These are phyloP conservation scores for Cryptococcus wingfieldii DNA, from an alignment of 1,284 basidiomycete species.

Conservation along the genomic window DNA sequence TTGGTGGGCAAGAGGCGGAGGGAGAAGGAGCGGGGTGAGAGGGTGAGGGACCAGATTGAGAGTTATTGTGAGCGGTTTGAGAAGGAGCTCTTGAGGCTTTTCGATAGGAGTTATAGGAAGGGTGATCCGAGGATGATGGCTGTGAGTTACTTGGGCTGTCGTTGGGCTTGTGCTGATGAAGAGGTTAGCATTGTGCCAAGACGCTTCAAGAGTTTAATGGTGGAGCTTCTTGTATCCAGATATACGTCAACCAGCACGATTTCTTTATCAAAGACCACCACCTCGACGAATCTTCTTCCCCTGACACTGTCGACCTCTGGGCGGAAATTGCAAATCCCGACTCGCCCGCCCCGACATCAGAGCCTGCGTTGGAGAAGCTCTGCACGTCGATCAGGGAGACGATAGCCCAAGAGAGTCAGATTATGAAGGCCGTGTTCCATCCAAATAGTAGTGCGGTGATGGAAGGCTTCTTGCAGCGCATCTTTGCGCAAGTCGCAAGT, in stretches of 20 bases:
- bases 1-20: constrained; percentile 20
- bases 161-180: background rate
- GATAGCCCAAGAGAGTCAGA: constrained; percentile 93
- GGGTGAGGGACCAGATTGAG: constrained; percentile 65
- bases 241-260: constrained; percentile 99
- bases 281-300: constrained; percentile 41
- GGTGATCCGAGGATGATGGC: constrained; percentile 99
- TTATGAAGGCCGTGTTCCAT: constrained; percentile 93
- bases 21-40: constrained; percentile 47
- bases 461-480: constrained; percentile 96
- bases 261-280: constrained; percentile 88
- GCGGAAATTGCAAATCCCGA: constrained; percentile 72
- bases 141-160: constrained; percentile 53
- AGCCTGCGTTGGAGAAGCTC: constrained; percentile 72
- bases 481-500: constrained; percentile 93
- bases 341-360: constrained; percentile 68
- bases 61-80: constrained; percentile 97
- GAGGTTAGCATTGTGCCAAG: constrained; percentile 83
- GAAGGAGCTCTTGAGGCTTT: constrained; percentile 94
- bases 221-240: constrained; percentile 91
- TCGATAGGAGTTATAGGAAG: constrained; percentile 90
- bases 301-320: constrained; percentile 55
- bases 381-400: constrained; percentile 85
- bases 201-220: constrained; percentile 98
- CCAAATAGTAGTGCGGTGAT: constrained; percentile 96